A percentile compares a stretch with the other conserved stretches of the same genome.
These are phyloP conservation scores for Mycena belliarum DNA, from an alignment of 768 basidiomycete genomes.

Conservation along the genomic window DNA sequence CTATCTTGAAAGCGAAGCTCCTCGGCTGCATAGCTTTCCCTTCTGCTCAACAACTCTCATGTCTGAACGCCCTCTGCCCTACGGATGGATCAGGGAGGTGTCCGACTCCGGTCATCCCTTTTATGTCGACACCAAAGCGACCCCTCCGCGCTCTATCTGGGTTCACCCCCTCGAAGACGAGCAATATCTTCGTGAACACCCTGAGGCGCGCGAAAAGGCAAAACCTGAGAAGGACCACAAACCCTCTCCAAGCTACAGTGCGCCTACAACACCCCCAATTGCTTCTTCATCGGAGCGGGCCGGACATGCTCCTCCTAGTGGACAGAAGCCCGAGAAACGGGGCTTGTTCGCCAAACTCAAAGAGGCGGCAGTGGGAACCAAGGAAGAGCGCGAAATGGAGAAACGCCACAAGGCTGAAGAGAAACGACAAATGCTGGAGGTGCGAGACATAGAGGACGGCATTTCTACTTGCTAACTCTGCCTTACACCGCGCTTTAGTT, in stretches of 20 bases:
- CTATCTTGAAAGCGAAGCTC: too few relatives aligned
- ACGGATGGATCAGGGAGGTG: constrained; percentile 56
- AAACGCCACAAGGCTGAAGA: constrained; percentile 25
- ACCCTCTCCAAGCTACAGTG: constrained; percentile 9
- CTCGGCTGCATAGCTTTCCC: too few relatives aligned
- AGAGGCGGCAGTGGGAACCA: constrained; percentile 63
- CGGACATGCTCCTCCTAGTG: constrained; percentile 13
- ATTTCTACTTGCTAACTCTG: background rate
- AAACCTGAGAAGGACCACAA: constrained; percentile 6
- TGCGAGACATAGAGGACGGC: too few relatives aligned
- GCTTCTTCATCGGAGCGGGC: constrained; percentile 6
- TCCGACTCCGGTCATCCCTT: constrained; percentile 42
- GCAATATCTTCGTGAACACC: constrained; percentile 57
- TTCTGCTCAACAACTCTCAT: constrained; percentile 2
- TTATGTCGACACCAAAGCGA: constrained; percentile 65
- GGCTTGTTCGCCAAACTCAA: constrained; percentile 63
- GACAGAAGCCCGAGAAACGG: constrained; percentile 34
- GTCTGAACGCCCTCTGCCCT: constrained; percentile 43
- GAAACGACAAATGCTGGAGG: constrained; percentile 31
- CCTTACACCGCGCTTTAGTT: constrained; percentile 23
- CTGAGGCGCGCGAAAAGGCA: constrained; percentile 44
- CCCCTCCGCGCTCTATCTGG: constrained; percentile 71
- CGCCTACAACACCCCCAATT: constrained; percentile 9
- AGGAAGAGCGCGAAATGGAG: constrained; percentile 59
- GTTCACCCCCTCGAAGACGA: constrained; percentile 72